phyloP scores from a whole-genome alignment of 2,329 filamentous ascomycete species.

The Leptoxyphium fumago region DNA sequence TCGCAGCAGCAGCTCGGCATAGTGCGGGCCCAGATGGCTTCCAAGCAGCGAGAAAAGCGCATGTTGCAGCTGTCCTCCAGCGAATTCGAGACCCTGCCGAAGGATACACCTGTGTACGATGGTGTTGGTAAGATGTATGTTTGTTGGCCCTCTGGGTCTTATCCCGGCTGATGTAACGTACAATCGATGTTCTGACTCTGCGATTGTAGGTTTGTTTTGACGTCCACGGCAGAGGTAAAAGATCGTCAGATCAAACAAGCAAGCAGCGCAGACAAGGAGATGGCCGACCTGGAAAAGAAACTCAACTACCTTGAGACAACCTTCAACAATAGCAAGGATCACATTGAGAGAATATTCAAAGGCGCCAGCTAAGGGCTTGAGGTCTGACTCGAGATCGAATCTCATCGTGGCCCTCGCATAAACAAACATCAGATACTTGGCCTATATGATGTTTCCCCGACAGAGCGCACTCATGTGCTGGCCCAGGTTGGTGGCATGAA shows the following conservation, averaged over 20 bases:
- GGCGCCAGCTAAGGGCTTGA: slow-evolving; percentile 4
- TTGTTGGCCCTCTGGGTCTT: slow-evolving; percentile 2
- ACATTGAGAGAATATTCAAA: slow-evolving; percentile 77
- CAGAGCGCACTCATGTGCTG: too few relatives aligned
- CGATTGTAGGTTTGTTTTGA: slow-evolving; percentile 63
- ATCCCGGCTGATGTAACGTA: background rate
- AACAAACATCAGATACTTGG: too few relatives aligned
- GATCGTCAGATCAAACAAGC: slow-evolving; percentile 62
- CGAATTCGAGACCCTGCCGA: slow-evolving; percentile 64
- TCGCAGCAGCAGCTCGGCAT: slow-evolving; percentile 87
- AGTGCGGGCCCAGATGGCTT: slow-evolving; percentile 67
- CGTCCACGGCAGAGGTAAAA: slow-evolving; percentile 58
- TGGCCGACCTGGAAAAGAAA: slow-evolving; percentile 72
- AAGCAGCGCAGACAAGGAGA: slow-evolving; percentile 59
- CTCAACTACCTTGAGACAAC: slow-evolving; percentile 89
- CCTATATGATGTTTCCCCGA: too few relatives aligned
- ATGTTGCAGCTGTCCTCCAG: slow-evolving; percentile 75
- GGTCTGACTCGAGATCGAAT: too few relatives aligned
- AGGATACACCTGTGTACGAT: slow-evolving; percentile 73
- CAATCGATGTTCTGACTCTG: background rate
- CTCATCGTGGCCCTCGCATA: too few relatives aligned
- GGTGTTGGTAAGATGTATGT: slow-evolving; percentile 92
- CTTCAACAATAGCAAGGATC: slow-evolving; percentile 81
- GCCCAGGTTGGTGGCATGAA: too few relatives aligned
- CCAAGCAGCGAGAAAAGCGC: slow-evolving; percentile 78